Conservation (phyloP, 106 monocot species). For the Acanthochlamys bracteata region DNA sequence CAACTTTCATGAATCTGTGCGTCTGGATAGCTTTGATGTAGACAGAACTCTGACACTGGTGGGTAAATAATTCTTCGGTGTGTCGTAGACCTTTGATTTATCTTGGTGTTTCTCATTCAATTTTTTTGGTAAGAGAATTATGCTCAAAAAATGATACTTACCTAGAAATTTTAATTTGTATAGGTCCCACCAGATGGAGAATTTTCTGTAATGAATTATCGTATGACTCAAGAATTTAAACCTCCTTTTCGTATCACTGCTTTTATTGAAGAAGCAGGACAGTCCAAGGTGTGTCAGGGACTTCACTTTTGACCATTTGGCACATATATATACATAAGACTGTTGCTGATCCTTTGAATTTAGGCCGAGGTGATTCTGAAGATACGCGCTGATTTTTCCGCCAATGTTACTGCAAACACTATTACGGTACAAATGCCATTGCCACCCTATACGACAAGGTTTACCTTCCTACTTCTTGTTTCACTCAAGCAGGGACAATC, state of each 20-base stretch:
- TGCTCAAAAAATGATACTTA: neutral
- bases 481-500: too few species aligned
- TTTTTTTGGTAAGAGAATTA: neutral
- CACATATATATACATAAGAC: neutral
- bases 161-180: neutral
- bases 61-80: slow-evolving; percentile 17
- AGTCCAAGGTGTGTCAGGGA: slow-evolving; percentile 34
- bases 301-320: neutral
- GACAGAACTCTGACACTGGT: slow-evolving; percentile 81
- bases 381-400: slow-evolving; percentile 75
- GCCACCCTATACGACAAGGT: slow-evolving; percentile 90
- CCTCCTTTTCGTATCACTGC: slow-evolving; percentile 94
- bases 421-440: slow-evolving; percentile 83
- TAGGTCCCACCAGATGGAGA: slow-evolving; percentile 95
- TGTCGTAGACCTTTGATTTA: neutral
- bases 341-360: too few species aligned
- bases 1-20: slow-evolving; percentile 95
- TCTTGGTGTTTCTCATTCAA: neutral
- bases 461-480: slow-evolving; percentile 5
- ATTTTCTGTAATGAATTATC: slow-evolving; percentile 96
- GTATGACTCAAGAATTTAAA: slow-evolving; percentile 97
- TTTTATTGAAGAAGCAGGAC: slow-evolving; percentile 90
- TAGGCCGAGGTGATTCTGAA: slow-evolving; percentile 95
- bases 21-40: slow-evolving; percentile 85
- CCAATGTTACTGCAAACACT: slow-evolving; percentile 74